phyloP scores from a whole-genome alignment of 352 stramenopile genomes.

The Blastocystis sp. region DNA sequence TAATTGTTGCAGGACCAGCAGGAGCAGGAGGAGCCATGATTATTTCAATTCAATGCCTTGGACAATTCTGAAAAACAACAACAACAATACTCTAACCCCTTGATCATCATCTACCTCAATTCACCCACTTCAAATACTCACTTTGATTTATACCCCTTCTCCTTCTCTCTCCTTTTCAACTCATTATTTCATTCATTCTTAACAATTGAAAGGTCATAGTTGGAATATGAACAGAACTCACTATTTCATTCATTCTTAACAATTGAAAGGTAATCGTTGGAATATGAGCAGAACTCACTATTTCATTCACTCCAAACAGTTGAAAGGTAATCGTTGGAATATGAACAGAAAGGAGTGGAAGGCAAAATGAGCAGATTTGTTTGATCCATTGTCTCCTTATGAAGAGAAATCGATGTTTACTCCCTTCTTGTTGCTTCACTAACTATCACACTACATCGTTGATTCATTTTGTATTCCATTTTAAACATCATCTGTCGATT shows the following conservation, averaged over 20 bases:
- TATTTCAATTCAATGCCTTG: constrained; percentile 20
- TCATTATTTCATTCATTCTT: neutral
- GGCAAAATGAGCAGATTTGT: no score
- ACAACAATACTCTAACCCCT: constrained; percentile 2
- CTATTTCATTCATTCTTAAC: neutral
- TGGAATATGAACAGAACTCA: neutral
- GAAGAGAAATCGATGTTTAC: no score
- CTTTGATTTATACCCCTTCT: neutral
- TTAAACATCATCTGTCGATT: neutral
- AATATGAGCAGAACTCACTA: neutral
- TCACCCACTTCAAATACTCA: neutral
- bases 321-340: neutral
- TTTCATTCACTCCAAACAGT: neutral
- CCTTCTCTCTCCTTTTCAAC: neutral
- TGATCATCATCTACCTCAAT: constrained; percentile 2
- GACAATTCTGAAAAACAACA: constrained; percentile 44
- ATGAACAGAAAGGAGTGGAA: neutral
- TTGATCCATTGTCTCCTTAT: no score
- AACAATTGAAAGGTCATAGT: neutral
- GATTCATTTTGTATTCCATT: neutral
- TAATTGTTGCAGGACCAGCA: constrained; percentile 68
- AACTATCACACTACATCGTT: neutral
- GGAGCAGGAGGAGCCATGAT: constrained; percentile 67
- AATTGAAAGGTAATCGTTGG: neutral
- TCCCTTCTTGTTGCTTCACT: neutral